A percentile compares a stretch with the other conserved stretches of the same genome.
These are phyloP conservation scores for Tympanopsis confertula DNA, from an alignment of 2,329 filamentous ascomycete species.

Conservation along the genomic window DNA sequence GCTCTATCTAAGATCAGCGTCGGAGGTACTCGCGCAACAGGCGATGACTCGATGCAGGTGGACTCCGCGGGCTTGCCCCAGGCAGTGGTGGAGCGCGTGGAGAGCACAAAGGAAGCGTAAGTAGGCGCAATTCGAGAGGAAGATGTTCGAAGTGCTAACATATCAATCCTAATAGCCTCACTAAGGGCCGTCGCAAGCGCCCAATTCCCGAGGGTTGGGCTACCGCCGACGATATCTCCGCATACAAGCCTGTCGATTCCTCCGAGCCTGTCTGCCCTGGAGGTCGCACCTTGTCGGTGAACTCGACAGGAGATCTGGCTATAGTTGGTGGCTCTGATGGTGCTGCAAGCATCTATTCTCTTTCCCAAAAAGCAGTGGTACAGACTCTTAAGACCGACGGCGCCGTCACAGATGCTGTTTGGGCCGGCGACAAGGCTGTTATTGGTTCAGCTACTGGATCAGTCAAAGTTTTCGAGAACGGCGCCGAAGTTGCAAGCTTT, in stretches of 20 bases:
- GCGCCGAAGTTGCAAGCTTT: conserved; percentile 57
- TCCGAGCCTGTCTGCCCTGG: conserved; percentile 34
- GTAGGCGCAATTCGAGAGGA: conserved; percentile 17
- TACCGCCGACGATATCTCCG: conserved; percentile 55
- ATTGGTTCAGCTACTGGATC: conserved; percentile 65
- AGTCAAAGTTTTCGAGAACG: conserved; percentile 70
- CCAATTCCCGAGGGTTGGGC: conserved; percentile 77
- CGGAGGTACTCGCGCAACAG: conserved; percentile 34
- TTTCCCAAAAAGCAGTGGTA: conserved; percentile 56
- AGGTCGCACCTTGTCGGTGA: conserved; percentile 34
- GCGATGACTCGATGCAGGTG: conserved; percentile 84
- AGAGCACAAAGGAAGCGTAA: conserved; percentile 70
- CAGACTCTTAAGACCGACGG: conserved; percentile 55
- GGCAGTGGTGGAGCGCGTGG: conserved; percentile 59
- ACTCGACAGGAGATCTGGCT: conserved; percentile 47
- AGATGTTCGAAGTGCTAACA: conserved; percentile 7
- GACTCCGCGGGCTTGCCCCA: conserved; percentile 66
- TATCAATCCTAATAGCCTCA: conserved; percentile 46
- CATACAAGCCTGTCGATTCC: conserved; percentile 25
- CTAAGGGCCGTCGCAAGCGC: conserved; percentile 80
- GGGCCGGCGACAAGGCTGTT: conserved; percentile 57
- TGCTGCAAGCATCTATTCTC: conserved; percentile 63
- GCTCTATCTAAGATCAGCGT: conserved; percentile 78
- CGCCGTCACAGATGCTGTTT: conserved; percentile 54
- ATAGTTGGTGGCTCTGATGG: conserved; percentile 68